phyloP scores from a whole-genome alignment of 2,329 filamentous ascomycete species.

The Venturia oleaginea region DNA sequence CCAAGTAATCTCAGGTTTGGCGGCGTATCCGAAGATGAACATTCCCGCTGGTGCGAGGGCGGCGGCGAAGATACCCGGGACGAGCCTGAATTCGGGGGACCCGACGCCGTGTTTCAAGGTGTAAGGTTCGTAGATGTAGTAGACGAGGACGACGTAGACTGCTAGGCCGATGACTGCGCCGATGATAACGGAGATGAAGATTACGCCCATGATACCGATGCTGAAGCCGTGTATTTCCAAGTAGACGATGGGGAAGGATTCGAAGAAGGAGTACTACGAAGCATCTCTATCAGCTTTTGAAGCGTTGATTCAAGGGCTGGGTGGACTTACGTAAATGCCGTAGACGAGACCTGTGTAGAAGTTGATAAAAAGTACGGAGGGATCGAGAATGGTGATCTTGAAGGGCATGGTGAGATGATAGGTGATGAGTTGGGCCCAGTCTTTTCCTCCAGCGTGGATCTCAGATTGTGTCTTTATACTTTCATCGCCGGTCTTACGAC shows the following conservation, averaged over 20 bases:
- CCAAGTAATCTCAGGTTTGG: conserved; percentile 10
- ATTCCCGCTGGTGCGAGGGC: conserved; percentile 11
- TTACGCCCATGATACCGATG: conserved; percentile 13
- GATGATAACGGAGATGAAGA: conserved; percentile 13
- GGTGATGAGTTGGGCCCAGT: conserved; percentile 6
- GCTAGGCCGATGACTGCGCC: conserved; percentile 3
- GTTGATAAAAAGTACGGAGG: conserved; percentile 13
- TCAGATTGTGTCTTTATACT: conserved; percentile 7
- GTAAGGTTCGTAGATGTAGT: conserved; percentile 12
- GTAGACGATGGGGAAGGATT: conserved; percentile 15
- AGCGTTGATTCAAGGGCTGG: too few species aligned
- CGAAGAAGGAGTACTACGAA: conserved; percentile 15
- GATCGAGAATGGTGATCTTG: conserved; percentile 14
- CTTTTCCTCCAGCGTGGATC: conserved; percentile 10
- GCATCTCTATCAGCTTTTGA: neutral
- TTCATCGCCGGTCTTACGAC: conserved; percentile 9
- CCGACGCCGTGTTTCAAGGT: conserved; percentile 8
- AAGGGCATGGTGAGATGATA: conserved; percentile 12
- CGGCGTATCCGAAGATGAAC: conserved; percentile 14
- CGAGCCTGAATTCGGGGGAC: conserved; percentile 4
- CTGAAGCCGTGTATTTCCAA: conserved; percentile 12
- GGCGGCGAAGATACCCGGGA: conserved; percentile 10
- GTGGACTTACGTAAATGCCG: conserved; percentile 10
- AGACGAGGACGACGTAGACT: conserved; percentile 5
- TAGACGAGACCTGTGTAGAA: conserved; percentile 14